phyloP scores from a whole-genome alignment of 2,329 filamentous ascomycete genomes.

The Sporothrix sp. region DNA sequence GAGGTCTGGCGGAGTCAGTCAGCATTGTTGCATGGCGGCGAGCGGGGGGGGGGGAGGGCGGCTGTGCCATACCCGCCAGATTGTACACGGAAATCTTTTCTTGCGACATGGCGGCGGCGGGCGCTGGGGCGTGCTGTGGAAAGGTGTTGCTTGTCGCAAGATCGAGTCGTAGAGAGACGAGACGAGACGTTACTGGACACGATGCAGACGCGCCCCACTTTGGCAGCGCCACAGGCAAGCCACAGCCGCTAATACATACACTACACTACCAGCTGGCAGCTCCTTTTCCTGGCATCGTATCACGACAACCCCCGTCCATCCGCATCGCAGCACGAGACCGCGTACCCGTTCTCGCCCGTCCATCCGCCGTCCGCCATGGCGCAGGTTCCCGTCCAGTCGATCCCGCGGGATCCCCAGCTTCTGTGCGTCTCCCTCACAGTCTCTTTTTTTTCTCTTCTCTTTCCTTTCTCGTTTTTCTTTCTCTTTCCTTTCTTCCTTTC shows the following conservation, averaged over 20 bases:
- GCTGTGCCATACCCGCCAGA: slow-evolving; percentile 43
- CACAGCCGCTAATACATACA: too few relatives aligned
- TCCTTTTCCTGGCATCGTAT: too few relatives aligned
- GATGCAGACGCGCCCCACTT: too few relatives aligned
- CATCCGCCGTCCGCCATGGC: slow-evolving; percentile 53
- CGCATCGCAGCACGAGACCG: too few relatives aligned
- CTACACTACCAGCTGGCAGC: too few relatives aligned
- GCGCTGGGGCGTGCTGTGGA: not conserved
- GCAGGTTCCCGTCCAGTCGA: slow-evolving; percentile 80
- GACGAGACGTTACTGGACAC: too few relatives aligned
- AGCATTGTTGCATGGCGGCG: not conserved
- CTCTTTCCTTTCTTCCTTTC: not conserved
- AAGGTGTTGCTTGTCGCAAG: not conserved
- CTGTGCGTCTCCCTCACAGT: slow-evolving; percentile 65
- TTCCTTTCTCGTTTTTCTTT: not conserved
- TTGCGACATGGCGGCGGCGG: slow-evolving; percentile 30
- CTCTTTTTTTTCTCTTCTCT: slow-evolving; percentile 14
- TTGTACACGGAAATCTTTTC: slow-evolving; percentile 59
- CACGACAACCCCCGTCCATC: too few relatives aligned
- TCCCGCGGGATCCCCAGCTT: slow-evolving; percentile 94
- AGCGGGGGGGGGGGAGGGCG: not conserved
- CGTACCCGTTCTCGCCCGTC: not conserved
- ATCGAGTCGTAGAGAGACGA: not conserved
- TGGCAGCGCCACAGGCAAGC: too few relatives aligned
- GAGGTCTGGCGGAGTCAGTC: slow-evolving; percentile 53